These are phyloP conservation scores for Aureococcus anophagefferens DNA, from an alignment of 108 stramenopile genomes.

Conservation along the genomic window DNA sequence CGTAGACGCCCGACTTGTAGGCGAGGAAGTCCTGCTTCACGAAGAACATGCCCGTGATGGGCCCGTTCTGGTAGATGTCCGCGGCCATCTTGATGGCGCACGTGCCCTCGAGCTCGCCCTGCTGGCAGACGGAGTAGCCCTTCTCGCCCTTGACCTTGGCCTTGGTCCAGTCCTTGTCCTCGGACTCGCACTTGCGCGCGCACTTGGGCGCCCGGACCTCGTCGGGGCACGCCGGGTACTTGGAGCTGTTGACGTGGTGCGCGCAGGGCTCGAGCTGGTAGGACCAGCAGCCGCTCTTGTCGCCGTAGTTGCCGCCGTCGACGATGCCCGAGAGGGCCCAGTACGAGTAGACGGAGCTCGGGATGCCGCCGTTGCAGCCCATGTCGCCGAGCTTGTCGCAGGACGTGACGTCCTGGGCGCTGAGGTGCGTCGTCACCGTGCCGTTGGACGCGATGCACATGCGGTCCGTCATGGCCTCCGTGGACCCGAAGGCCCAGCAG, in stretches of 20 bases:
- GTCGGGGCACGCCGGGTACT: conserved; percentile 11
- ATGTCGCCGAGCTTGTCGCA: conserved; percentile 25
- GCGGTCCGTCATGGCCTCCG: conserved; percentile 50
- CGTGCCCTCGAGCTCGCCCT: too few species aligned
- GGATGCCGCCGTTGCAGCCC: conserved; percentile 59
- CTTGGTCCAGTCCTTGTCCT: conserved; percentile 7
- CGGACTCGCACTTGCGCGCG: conserved; percentile 15
- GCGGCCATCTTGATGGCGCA: conserved; percentile 32
- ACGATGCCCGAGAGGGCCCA: conserved; percentile 41
- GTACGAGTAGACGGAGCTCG: conserved; percentile 42
- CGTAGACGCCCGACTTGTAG: conserved; percentile 24
- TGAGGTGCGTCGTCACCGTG: conserved; percentile 9
- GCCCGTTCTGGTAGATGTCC: conserved; percentile 34
- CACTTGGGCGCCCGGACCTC: conserved; percentile 16
- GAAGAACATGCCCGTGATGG: conserved; percentile 40
- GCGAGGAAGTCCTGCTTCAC: conserved; percentile 38
- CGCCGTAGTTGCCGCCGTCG: conserved; percentile 35
- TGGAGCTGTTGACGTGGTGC: conserved; percentile 37
- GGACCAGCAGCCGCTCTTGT: conserved; percentile 31
- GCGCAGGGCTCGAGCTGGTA: conserved; percentile 50
- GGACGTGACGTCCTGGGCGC: too few species aligned
- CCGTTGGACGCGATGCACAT: conserved; percentile 21
- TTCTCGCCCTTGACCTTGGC: conserved; percentile 46
- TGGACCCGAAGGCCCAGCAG: conserved; percentile 47
- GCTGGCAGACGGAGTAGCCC: conserved; percentile 27